Conservation (phyloP, 1,284 basidiomycete species). For the Apiotrichum sp. region DNA sequence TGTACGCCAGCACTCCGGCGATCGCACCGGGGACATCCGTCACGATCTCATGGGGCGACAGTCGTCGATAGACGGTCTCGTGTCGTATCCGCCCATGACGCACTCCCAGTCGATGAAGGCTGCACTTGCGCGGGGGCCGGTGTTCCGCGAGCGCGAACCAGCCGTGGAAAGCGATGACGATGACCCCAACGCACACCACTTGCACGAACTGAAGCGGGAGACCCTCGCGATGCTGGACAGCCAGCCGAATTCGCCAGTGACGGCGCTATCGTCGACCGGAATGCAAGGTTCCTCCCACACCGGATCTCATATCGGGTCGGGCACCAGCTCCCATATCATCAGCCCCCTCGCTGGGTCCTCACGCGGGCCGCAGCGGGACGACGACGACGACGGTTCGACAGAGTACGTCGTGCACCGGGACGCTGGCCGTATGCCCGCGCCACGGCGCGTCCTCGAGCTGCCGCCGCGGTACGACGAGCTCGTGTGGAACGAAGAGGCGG, state of each 20-base stretch:
- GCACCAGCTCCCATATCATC: too few relatives aligned
- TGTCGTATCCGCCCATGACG: conserved; percentile 10
- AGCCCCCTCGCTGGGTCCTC: neutral
- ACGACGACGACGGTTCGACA: neutral
- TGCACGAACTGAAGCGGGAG: conserved; percentile 33
- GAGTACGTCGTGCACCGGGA: conserved; percentile 41
- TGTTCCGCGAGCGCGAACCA: too few relatives aligned
- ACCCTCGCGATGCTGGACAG: conserved; percentile 26
- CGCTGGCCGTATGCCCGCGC: conserved; percentile 27
- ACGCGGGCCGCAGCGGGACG: neutral
- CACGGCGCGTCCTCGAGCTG: conserved; percentile 26
- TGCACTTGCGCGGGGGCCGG: too few relatives aligned
- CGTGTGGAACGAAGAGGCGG: conserved; percentile 28
- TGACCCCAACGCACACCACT: too few relatives aligned
- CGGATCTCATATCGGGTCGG: too few relatives aligned
- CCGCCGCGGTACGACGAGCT: conserved; percentile 44
- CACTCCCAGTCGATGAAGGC: too few relatives aligned
- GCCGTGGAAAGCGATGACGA: too few relatives aligned
- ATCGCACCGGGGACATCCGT: neutral
- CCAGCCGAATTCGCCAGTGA: neutral
- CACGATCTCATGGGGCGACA: conserved; percentile 16
- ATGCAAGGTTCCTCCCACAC: too few relatives aligned
- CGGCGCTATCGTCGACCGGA: too few relatives aligned
- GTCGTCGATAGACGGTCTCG: conserved; percentile 20
- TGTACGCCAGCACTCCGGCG: too few relatives aligned